A percentile compares a stretch with the other conserved stretches of the same genome.
These are phyloP conservation scores for Ophioceras dolichostomum DNA, from an alignment of 2,329 filamentous ascomycete species.

Conservation along the genomic window DNA sequence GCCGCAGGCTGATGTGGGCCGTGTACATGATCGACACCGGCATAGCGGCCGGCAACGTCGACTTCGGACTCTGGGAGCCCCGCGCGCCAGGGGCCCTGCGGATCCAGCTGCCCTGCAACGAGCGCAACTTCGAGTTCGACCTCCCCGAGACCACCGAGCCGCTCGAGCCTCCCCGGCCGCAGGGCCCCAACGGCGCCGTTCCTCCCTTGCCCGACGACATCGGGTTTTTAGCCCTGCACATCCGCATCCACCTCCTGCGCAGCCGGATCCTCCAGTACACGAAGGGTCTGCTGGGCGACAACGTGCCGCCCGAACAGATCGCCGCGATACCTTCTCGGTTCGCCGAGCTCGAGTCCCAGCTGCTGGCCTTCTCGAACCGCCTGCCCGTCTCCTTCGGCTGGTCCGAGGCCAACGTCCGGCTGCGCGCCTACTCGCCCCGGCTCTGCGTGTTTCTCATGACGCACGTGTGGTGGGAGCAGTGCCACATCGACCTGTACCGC, in stretches of 20 bases:
- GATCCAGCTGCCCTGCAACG: slow-evolving; percentile 35
- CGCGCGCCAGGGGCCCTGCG: slow-evolving; percentile 25
- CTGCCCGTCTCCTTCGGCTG: slow-evolving; percentile 44
- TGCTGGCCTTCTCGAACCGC: slow-evolving; percentile 37
- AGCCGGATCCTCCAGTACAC: slow-evolving; percentile 42
- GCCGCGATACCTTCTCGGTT: slow-evolving; percentile 31
- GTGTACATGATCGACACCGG: slow-evolving; percentile 34
- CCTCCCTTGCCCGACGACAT: slow-evolving; percentile 38
- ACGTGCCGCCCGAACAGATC: slow-evolving; percentile 25
- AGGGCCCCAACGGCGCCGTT: slow-evolving; percentile 26
- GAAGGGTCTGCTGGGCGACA: slow-evolving; percentile 22
- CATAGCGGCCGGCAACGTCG: slow-evolving; percentile 31
- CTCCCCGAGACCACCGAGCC: slow-evolving; percentile 41
- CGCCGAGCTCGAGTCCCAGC: slow-evolving; percentile 31
- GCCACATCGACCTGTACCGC: slow-evolving; percentile 44
- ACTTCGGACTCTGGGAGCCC: slow-evolving; percentile 31
- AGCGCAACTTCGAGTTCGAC: slow-evolving; percentile 43
- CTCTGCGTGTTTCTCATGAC: slow-evolving; percentile 48
- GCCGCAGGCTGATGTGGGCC: slow-evolving; percentile 34
- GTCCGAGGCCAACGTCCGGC: slow-evolving; percentile 41
- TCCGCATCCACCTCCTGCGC: slow-evolving; percentile 42
- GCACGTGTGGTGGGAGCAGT: slow-evolving; percentile 47
- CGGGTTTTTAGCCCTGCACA: slow-evolving; percentile 42
- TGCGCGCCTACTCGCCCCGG: slow-evolving; percentile 43
- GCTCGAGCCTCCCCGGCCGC: slow-evolving; percentile 28